phyloP scores from a whole-genome alignment of 2,329 filamentous ascomycete species.

The Penicillium sclerotiorum region DNA sequence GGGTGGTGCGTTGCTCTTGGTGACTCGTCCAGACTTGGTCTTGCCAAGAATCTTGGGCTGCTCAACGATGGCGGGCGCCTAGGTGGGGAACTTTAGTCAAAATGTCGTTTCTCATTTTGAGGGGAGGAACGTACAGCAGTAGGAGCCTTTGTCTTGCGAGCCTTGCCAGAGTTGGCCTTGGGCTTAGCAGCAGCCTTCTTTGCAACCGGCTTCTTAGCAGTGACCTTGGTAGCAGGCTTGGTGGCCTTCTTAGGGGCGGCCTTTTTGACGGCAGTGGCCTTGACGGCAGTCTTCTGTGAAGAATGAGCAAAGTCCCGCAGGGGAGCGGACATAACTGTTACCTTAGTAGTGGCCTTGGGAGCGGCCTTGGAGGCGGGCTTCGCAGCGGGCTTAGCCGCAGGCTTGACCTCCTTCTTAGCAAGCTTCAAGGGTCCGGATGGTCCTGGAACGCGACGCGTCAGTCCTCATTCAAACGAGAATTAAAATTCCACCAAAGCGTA shows the following conservation, averaged over 20 bases:
- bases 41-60: constrained; percentile 72
- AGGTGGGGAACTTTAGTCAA: constrained; percentile 5
- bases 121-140: constrained; percentile 37
- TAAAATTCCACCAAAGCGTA: too few species aligned
- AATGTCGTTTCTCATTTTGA: constrained; percentile 21
- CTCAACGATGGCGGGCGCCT: constrained; percentile 69
- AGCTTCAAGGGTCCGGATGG: constrained; percentile 91
- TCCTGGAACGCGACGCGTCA: constrained; percentile 54
- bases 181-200: constrained; percentile 57
- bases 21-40: constrained; percentile 84
- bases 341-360: constrained; percentile 28
- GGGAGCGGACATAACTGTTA: constrained; percentile 2
- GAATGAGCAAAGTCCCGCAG: constrained; percentile 12
- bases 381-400: constrained; percentile 22
- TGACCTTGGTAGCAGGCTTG: constrained; percentile 42
- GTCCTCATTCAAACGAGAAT: constrained; percentile 13
- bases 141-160: constrained; percentile 57
- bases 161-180: constrained; percentile 58
- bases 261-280: constrained; percentile 39
- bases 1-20: constrained; percentile 63
- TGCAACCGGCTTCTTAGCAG: constrained; percentile 46
- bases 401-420: constrained; percentile 68
- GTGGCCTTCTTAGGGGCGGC: constrained; percentile 43
- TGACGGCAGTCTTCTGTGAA: constrained; percentile 48
- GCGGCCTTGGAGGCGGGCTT: constrained; percentile 18